A percentile compares a stretch with the other conserved stretches of the same genome.
Evolutionary conservation across 768 basidiomycete genomes (phyloP).

Genomic region (Phaeolepiota aurea): DNA sequence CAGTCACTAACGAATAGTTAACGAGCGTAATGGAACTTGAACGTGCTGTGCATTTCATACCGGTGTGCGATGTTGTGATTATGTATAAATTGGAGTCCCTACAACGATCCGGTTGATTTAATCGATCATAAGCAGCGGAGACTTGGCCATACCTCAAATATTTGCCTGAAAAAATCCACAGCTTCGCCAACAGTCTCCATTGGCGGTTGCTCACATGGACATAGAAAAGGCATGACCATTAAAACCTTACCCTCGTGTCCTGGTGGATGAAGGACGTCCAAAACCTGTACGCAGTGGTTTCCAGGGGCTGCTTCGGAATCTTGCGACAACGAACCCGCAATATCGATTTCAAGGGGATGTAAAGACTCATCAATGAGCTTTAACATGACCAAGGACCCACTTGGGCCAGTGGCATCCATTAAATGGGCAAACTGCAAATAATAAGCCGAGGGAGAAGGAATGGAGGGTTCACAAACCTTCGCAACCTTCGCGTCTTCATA

Average conservation of each 20-base stretch:
- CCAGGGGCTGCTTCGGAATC: too few species aligned
- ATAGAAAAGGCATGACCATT: background rate
- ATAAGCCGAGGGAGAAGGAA: too few species aligned
- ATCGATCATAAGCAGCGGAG: background rate
- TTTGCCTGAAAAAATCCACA: constrained; percentile 18
- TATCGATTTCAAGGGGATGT: background rate
- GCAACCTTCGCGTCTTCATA: background rate
- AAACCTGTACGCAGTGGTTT: background rate
- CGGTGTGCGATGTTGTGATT: constrained; percentile 16
- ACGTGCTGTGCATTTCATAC: too few species aligned
- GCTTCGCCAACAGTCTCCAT: constrained; percentile 18
- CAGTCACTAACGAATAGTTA: too few species aligned
- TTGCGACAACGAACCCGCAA: background rate
- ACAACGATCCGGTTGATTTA: background rate
- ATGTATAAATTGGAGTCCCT: constrained; percentile 26
- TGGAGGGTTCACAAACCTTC: background rate
- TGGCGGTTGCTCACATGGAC: background rate
- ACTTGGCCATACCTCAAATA: constrained; percentile 17
- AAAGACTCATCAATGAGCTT: background rate
- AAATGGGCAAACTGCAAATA: background rate
- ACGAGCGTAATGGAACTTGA: too few species aligned
- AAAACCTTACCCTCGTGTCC: background rate
- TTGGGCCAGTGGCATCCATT: background rate
- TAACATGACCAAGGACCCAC: background rate
- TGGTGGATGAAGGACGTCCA: background rate